phyloP scores from a whole-genome alignment of 768 basidiomycete genomes.

The Austroboletus eburneus region DNA sequence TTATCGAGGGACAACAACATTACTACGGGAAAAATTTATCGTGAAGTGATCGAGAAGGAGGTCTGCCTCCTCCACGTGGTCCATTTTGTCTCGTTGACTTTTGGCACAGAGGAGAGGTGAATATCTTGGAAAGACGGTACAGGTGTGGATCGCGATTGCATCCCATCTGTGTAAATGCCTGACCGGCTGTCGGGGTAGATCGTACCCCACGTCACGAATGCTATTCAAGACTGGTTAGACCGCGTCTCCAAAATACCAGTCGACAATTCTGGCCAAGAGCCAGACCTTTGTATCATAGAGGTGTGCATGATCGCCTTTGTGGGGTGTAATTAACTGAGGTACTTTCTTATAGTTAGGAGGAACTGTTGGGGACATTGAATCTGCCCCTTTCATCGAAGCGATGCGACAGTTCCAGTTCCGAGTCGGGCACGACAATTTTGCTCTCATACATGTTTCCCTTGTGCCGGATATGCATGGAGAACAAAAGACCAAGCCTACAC shows the following conservation, averaged over 20 bases:
- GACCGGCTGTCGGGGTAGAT: conserved; percentile 47
- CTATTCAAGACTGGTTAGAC: conserved; percentile 98
- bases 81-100: conserved; percentile 7
- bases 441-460: conserved; percentile 92
- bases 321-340: conserved; percentile 4
- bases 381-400: conserved; percentile 95
- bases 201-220: conserved; percentile 94
- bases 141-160: conserved; percentile 46
- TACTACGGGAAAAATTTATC: conserved; percentile 97
- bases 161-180: neutral
- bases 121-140: conserved; percentile 96
- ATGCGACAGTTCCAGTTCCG: conserved; percentile 99
- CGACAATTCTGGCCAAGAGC: conserved; percentile 87
- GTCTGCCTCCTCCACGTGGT: conserved; percentile 41
- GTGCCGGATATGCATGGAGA: conserved; percentile 99
- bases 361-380: conserved; percentile 98
- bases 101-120: conserved; percentile 63
- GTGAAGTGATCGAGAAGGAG: conserved; percentile 96
- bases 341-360: conserved; percentile 85
- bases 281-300: conserved; percentile 97
- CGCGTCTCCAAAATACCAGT: conserved; percentile 92
- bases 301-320: conserved; percentile 38
- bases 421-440: conserved; percentile 94
- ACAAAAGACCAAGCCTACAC: conserved; percentile 98
- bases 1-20: conserved; percentile 95